Evolutionary conservation across 257 asterid species (phyloP).

Genomic region (Jacaranda copaia): DNA sequence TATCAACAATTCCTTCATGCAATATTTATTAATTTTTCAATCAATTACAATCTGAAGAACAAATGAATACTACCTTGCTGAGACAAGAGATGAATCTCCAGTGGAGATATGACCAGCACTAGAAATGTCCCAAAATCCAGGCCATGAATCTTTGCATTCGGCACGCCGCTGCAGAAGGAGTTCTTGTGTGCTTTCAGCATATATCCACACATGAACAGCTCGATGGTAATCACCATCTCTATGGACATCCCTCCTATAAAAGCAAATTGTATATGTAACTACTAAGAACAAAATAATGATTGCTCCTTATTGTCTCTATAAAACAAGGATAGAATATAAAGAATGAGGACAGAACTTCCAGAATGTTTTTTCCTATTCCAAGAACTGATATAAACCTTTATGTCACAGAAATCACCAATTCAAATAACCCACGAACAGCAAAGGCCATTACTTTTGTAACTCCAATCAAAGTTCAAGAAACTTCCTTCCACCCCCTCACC

Average conservation of each 20-base stretch:
- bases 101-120: constrained; percentile 99
- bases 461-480: neutral
- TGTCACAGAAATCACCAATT: neutral
- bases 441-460: neutral
- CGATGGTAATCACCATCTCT: constrained; percentile 93
- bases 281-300: neutral
- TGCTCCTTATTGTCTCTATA: neutral
- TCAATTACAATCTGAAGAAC: constrained; percentile 12
- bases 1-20: too few relatives aligned
- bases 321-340: constrained; percentile 2
- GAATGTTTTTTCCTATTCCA: neutral
- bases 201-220: constrained; percentile 96
- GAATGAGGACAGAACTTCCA: neutral
- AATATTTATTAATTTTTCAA: neutral
- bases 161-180: constrained; percentile 83
- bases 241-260: constrained; percentile 72
- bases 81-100: constrained; percentile 89
- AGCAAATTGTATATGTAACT: constrained; percentile 25
- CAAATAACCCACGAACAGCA: neutral
- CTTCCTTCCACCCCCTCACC: neutral
- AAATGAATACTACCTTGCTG: constrained; percentile 67
- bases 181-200: constrained; percentile 86
- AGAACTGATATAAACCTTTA: neutral
- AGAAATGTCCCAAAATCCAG: constrained; percentile 94
- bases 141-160: constrained; percentile 94